phyloP scores from a whole-genome alignment of 345 rosid genomes.

The Dimocarpus longan region DNA sequence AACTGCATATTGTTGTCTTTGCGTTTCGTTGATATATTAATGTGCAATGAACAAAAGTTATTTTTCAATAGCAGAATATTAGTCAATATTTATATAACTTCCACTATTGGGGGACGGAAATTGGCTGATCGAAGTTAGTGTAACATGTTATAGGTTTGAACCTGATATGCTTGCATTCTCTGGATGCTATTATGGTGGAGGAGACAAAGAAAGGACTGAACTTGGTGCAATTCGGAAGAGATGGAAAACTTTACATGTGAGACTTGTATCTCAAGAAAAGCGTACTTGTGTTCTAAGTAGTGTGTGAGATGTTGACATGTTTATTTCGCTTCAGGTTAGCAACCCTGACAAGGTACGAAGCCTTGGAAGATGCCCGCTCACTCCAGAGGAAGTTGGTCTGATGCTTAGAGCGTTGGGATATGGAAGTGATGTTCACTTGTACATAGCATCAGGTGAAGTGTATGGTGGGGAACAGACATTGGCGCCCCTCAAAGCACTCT shows the following conservation, averaged over 20 bases:
- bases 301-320: conserved; percentile 1
- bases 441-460: conserved; percentile 91
- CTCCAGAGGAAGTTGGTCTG: conserved; percentile 91
- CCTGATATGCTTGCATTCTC: conserved; percentile 98
- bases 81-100: too few species aligned
- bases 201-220: conserved; percentile 72
- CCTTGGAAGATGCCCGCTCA: conserved; percentile 88
- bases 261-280: conserved; percentile 21
- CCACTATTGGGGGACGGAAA: neutral
- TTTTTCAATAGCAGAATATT: too few species aligned
- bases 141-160: conserved; percentile 65
- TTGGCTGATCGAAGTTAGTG: conserved; percentile 11
- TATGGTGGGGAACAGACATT: conserved; percentile 86
- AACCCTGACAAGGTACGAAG: conserved; percentile 79
- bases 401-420: conserved; percentile 88
- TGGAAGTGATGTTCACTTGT: conserved; percentile 80
- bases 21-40: neutral
- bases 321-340: conserved; percentile 49
- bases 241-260: conserved; percentile 87
- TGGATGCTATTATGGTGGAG: conserved; percentile 92
- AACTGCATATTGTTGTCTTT: neutral
- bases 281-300: neutral
- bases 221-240: conserved; percentile 81
- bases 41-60: neutral
- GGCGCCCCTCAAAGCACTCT: conserved; percentile 76